These are phyloP conservation scores for Microdochium paspali DNA, from an alignment of 2,329 filamentous ascomycete species.

Conservation along the genomic window DNA sequence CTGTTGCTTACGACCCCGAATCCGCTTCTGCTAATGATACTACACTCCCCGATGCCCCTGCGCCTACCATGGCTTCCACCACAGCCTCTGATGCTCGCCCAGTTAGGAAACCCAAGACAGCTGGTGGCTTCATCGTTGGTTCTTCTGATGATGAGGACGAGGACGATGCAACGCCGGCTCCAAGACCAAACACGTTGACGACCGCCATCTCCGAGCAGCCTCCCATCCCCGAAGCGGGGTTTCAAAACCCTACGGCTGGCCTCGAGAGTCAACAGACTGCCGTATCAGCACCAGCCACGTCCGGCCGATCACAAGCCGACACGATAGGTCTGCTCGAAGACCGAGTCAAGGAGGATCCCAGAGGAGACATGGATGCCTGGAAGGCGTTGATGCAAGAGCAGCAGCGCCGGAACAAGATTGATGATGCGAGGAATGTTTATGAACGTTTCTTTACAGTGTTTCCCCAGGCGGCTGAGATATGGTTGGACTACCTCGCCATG, in stretches of 20 bases:
- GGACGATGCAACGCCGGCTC: slow-evolving; percentile 11
- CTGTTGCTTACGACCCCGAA: slow-evolving; percentile 30
- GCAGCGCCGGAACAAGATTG: slow-evolving; percentile 69
- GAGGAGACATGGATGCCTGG: slow-evolving; percentile 91
- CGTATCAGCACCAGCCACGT: slow-evolving; percentile 7
- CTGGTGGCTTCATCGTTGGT: slow-evolving; percentile 50
- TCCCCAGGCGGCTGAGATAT: slow-evolving; percentile 86
- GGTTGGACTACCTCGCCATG: slow-evolving; percentile 82
- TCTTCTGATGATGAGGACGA: slow-evolving; percentile 50
- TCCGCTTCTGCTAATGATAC: not conserved
- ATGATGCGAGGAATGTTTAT: slow-evolving; percentile 71
- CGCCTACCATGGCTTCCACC: slow-evolving; percentile 9
- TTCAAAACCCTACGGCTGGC: not conserved
- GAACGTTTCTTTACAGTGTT: slow-evolving; percentile 83
- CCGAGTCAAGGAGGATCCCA: slow-evolving; percentile 83
- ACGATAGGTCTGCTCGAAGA: slow-evolving; percentile 76
- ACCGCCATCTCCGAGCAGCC: slow-evolving; percentile 5
- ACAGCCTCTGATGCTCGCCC: slow-evolving; percentile 21
- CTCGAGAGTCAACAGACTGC: not conserved
- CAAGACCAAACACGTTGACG: slow-evolving; percentile 5
- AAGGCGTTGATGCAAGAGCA: slow-evolving; percentile 77
- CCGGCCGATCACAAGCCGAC: slow-evolving; percentile 48
- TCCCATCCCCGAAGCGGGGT: not conserved
- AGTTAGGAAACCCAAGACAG: slow-evolving; percentile 48
- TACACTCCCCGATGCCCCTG: not conserved